Evolutionary conservation across 208 protist genomes (phyloP).

Genomic region (Leishmania tropica): DNA sequence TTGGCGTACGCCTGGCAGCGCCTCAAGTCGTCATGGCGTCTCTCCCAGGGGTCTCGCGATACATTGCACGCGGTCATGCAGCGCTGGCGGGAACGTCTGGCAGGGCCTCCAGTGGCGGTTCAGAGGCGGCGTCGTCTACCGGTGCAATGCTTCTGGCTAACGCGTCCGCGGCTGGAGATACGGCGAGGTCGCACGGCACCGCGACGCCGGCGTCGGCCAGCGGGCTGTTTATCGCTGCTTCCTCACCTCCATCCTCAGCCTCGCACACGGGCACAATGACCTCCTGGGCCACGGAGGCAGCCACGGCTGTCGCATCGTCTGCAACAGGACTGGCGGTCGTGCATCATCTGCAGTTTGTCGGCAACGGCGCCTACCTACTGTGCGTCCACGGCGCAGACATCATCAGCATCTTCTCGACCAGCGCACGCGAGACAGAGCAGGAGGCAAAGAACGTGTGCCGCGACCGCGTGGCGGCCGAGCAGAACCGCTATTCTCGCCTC

Average conservation of each 20-base stretch:
- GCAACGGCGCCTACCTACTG: conserved; percentile 35
- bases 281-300: conserved; percentile 21
- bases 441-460: conserved; percentile 30
- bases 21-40: conserved; percentile 15
- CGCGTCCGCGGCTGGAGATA: neutral
- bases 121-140: neutral
- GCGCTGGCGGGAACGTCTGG: neutral
- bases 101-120: neutral
- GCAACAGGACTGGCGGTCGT: conserved; percentile 5
- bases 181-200: neutral
- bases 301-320: conserved; percentile 8
- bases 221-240: neutral
- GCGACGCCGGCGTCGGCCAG: neutral
- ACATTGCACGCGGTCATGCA: conserved; percentile 8
- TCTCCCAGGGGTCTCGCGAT: conserved; percentile 19
- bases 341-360: conserved; percentile 45
- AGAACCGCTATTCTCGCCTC: conserved; percentile 39
- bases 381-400: conserved; percentile 31
- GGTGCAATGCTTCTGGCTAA: conserved; percentile 5
- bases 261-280: conserved; percentile 5
- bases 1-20: conserved; percentile 29
- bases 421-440: conserved; percentile 20
- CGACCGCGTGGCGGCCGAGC: conserved; percentile 28
- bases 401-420: conserved; percentile 42
- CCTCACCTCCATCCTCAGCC: neutral